Conservation (phyloP, 129 eudicot species). For the Chrysanthemum seticuspe region DNA sequence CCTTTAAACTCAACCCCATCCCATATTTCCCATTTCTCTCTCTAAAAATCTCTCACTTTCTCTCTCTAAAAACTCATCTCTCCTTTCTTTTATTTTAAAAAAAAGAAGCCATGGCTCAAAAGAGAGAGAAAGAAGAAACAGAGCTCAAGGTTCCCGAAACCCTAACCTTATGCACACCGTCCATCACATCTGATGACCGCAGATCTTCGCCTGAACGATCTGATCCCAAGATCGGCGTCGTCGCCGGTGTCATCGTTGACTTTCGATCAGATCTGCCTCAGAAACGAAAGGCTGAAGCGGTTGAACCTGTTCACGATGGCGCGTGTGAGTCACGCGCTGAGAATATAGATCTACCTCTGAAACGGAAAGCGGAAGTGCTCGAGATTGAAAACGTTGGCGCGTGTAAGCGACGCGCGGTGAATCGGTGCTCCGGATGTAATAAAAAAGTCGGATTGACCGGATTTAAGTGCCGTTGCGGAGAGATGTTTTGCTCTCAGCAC, state of each 20-base stretch:
- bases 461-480: constrained; percentile 73
- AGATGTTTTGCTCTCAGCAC: constrained; percentile 67
- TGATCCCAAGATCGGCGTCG: constrained; percentile 32
- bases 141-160: constrained; percentile 65
- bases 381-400: constrained; percentile 14
- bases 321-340: constrained; percentile 12
- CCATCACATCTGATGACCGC: constrained; percentile 30
- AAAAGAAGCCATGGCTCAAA: constrained; percentile 47
- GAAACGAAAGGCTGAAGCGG: too few relatives aligned
- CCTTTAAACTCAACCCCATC: constrained; percentile 30
- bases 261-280: constrained; percentile 5
- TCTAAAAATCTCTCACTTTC: constrained; percentile 4
- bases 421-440: constrained; percentile 65
- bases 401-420: constrained; percentile 45
- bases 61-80: constrained; percentile 18
- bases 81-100: not conserved
- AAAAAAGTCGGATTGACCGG: constrained; percentile 62
- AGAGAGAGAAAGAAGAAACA: constrained; percentile 66
- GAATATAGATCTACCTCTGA: constrained; percentile 21
- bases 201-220: constrained; percentile 34
- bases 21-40: constrained; percentile 12
- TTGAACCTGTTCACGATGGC: too few relatives aligned
- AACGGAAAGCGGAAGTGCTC: constrained; percentile 25
- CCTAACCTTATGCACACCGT: constrained; percentile 37
- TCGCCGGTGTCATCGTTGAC: constrained; percentile 30